A percentile compares a stretch with the other conserved stretches of the same genome.
phyloP scores from a whole-genome alignment of 768 basidiomycete genomes.

The Crucibulum laeve region DNA sequence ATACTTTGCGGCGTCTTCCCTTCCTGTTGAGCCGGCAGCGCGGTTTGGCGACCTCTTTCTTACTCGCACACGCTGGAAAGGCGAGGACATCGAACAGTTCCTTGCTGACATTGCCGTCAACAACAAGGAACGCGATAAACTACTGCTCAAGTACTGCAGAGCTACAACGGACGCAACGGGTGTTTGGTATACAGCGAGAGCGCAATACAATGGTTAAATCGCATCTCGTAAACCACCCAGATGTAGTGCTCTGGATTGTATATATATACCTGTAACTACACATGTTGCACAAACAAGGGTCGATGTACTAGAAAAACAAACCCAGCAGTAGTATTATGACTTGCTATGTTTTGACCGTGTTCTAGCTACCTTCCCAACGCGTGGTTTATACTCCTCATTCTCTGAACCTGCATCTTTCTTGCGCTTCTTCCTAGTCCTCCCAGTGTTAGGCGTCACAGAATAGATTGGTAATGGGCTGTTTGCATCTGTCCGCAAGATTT shows the following conservation, averaged over 20 bases:
- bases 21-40: slow-evolving; percentile 73
- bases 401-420: slow-evolving; percentile 28
- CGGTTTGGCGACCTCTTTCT: slow-evolving; percentile 90
- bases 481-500: slow-evolving; percentile 29
- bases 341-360: slow-evolving; percentile 38
- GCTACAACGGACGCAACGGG: slow-evolving; percentile 66
- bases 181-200: slow-evolving; percentile 71
- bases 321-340: too few species aligned
- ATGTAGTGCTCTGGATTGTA: not conserved
- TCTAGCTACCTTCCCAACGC: slow-evolving; percentile 30
- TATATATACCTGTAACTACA: not conserved
- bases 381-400: slow-evolving; percentile 46
- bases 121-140: slow-evolving; percentile 80
- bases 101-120: slow-evolving; percentile 79
- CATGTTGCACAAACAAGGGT: too few species aligned
- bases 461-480: too few species aligned
- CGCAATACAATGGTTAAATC: slow-evolving; percentile 48
- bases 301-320: too few species aligned
- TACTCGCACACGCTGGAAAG: slow-evolving; percentile 70
- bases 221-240: not conserved
- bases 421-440: slow-evolving; percentile 14
- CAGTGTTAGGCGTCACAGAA: not conserved
- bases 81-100: slow-evolving; percentile 79
- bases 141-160: slow-evolving; percentile 83
- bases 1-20: slow-evolving; percentile 72